Evolutionary conservation across 257 asterid species (phyloP).

Genomic region (Solanum appendiculatum): DNA sequence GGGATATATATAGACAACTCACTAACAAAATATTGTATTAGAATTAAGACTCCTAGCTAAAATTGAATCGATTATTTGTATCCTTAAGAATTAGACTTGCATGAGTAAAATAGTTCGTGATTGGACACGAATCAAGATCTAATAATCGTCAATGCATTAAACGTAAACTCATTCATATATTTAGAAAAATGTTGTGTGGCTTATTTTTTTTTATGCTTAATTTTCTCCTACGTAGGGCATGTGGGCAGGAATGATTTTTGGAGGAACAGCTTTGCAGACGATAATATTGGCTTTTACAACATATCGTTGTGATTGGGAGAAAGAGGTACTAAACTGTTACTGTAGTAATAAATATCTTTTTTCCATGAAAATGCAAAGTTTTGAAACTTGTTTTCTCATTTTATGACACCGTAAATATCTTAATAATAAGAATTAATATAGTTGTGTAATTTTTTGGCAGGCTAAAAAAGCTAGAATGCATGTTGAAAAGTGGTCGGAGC

Average conservation of each 20-base stretch:
- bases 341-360: background rate
- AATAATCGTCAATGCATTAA: background rate
- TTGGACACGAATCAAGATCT: background rate
- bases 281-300: constrained; percentile 18
- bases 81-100: background rate
- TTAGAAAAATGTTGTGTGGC: background rate
- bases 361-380: background rate
- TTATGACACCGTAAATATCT: background rate
- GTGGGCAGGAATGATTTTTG: constrained; percentile 56
- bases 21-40: background rate
- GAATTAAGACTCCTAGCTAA: background rate
- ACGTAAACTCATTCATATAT: background rate
- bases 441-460: background rate
- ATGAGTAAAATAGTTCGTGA: background rate
- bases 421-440: background rate
- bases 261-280: constrained; percentile 43
- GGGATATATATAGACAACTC: background rate
- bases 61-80: background rate
- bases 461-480: background rate
- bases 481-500: background rate
- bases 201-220: too few species aligned
- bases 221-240: too few species aligned
- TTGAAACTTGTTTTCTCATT: background rate
- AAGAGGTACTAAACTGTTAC: constrained; percentile 21
- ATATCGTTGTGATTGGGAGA: constrained; percentile 33